phyloP scores from a whole-genome alignment of 768 basidiomycete genomes.

The Asterophora lycoperdoides region DNA sequence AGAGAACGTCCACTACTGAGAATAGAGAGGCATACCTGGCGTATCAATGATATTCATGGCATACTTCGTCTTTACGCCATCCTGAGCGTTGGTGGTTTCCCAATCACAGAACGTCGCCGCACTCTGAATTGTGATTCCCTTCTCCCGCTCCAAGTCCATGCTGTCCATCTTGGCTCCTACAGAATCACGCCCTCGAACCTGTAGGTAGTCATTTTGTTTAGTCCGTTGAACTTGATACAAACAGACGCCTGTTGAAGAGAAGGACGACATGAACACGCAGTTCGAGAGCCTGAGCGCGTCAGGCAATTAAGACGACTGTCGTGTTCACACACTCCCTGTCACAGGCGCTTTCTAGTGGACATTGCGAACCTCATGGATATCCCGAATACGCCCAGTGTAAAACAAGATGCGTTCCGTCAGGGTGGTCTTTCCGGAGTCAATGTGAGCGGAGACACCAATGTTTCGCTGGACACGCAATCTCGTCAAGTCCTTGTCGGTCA shows the following conservation, averaged over 20 bases:
- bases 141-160: slow-evolving; percentile 98
- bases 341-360: slow-evolving; percentile 17
- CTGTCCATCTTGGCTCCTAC: slow-evolving; percentile 99
- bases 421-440: slow-evolving; percentile 97
- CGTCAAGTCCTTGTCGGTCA: slow-evolving; percentile 62
- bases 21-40: slow-evolving; percentile 54
- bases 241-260: slow-evolving; percentile 20
- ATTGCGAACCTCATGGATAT: slow-evolving; percentile 87
- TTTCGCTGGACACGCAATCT: slow-evolving; percentile 81
- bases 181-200: slow-evolving; percentile 91
- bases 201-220: slow-evolving; percentile 8
- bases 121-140: slow-evolving; percentile 98
- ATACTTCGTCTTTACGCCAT: slow-evolving; percentile 70
- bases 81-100: slow-evolving; percentile 63
- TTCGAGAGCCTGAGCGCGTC: slow-evolving; percentile 1
- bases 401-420: slow-evolving; percentile 93
- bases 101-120: slow-evolving; percentile 99
- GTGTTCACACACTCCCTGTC: slow-evolving; percentile 10
- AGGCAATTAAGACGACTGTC: slow-evolving; percentile 2
- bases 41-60: slow-evolving; percentile 99
- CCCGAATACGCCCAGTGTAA: slow-evolving; percentile 93
- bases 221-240: slow-evolving; percentile 3
- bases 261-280: slow-evolving; percentile 13
- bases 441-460: slow-evolving; percentile 94
- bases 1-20: not conserved